These are phyloP conservation scores for Fragaria nilgerrensis DNA, from an alignment of 306 rosid genomes.

Conservation along the genomic window DNA sequence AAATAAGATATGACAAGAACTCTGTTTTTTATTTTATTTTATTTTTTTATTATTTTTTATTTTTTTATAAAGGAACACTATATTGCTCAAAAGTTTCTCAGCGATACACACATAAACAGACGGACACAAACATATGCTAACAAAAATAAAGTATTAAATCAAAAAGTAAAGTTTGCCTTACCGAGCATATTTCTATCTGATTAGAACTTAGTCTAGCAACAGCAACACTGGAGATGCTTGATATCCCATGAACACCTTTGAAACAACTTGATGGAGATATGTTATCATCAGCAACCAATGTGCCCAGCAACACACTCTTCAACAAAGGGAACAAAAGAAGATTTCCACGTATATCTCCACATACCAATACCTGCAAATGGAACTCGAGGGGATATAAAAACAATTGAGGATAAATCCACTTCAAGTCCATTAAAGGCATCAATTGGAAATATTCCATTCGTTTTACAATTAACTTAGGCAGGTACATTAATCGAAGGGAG, in stretches of 20 bases:
- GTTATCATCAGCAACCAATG: slow-evolving; percentile 37
- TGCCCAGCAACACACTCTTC: slow-evolving; percentile 40
- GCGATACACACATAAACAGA: background rate
- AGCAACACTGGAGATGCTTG: slow-evolving; percentile 73
- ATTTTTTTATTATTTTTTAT: too few relatives aligned
- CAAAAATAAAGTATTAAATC: slow-evolving; percentile 10
- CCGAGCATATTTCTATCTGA: slow-evolving; percentile 74
- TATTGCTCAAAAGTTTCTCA: background rate
- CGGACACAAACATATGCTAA: background rate
- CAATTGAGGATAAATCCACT: background rate
- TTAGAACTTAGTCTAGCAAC: slow-evolving; percentile 37
- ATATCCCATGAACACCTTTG: slow-evolving; percentile 96
- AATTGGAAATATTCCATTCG: background rate
- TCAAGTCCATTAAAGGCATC: background rate
- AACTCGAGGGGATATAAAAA: background rate
- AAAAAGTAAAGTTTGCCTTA: slow-evolving; percentile 29
- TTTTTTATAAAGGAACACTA: background rate
- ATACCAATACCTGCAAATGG: slow-evolving; percentile 63
- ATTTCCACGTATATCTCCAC: slow-evolving; percentile 97
- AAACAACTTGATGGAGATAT: slow-evolving; percentile 55
- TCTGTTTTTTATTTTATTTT: background rate
- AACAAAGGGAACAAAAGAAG: slow-evolving; percentile 71
- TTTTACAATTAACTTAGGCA: background rate
- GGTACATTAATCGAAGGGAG: background rate
- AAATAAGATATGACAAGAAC: background rate